phyloP scores from a whole-genome alignment of 768 basidiomycete genomes.

The Terana coerulea region DNA sequence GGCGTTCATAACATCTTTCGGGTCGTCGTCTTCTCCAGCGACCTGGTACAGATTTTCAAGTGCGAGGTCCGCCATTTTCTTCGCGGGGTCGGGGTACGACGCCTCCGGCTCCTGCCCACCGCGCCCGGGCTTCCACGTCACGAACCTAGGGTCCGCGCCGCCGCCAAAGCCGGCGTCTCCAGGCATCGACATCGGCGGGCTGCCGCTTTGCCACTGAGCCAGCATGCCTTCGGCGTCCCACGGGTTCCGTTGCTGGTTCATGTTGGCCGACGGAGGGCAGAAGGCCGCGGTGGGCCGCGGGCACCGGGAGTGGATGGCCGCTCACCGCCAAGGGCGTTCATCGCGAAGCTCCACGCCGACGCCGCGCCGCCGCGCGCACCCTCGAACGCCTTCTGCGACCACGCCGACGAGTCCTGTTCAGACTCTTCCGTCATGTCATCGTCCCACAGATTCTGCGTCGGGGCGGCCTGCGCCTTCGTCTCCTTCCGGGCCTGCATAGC shows the following conservation, averaged over 20 bases:
- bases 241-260: background rate
- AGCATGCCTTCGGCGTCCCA: conserved; percentile 1
- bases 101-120: background rate
- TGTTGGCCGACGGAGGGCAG: background rate
- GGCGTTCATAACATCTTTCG: conserved; percentile 1
- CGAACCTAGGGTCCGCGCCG: conserved; percentile 2
- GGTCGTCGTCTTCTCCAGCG: background rate
- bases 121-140: conserved; percentile 1
- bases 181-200: background rate
- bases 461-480: background rate
- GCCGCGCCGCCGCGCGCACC: conserved; percentile 6
- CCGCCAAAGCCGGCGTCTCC: too few species aligned
- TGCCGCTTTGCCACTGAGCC: too few species aligned
- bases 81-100: background rate
- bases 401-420: conserved; percentile 3
- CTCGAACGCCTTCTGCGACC: background rate
- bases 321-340: conserved; percentile 1
- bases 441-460: background rate
- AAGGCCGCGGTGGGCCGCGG: background rate
- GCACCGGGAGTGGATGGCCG: background rate
- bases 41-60: conserved; percentile 3
- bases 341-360: conserved; percentile 2
- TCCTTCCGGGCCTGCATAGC: background rate
- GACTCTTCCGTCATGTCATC: conserved; percentile 6
- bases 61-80: conserved; percentile 11